Base-by-base conservation (phyloP, 2,329 filamentous ascomycete genomes). In the Penicillium sp. region DNA sequence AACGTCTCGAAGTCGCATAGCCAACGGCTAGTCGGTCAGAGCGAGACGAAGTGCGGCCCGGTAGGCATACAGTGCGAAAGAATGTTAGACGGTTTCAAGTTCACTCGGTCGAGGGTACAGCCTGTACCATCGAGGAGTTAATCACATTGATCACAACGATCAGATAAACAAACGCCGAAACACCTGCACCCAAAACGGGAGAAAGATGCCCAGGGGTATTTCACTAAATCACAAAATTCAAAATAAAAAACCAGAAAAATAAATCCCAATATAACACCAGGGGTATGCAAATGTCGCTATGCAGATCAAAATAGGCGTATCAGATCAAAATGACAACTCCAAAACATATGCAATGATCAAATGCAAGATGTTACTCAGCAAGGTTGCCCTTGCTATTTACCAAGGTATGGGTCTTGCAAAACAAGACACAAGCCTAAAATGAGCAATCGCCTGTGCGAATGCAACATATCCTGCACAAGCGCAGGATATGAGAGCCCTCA, bases 61-160 rank as follows among this genome's bases (percentile, higher is more conserved):
- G 4, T 29, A 10, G 15, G 20, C 32, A 48, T 49, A 52, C 41
- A 51, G 45, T 36, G 44, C 39, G 21, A 21, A 47, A 40, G 39
- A 49, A 47, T 34, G 44, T 55, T 57, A 49, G 54, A 57, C 49
- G 45, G 46, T 50, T 51, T 57, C 50, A 46, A 56, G 40, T 46
- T 46, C 34, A 59, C 57, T 58, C 58, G 46, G 49, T 54, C 45
- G 58, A 56, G 51, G 51, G 53, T 34, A 49, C 58, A 60, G 46
- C 49, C 52, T 60, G 58, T 33, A 36, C 58, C 55, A 58, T 46
- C 55, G 46, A 56, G 30, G 52, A 56, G 58, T 60, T 51, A 56
- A 60, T 60, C 48, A 54, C 10, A 58, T 60, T 60, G 55, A 56
- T 48, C 53, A 17, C 3, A n/a, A 44, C 2, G 26, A 47, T 48